A percentile compares a stretch with the other conserved stretches of the same genome.
These are phyloP conservation scores for Yamadazyma akitaensis DNA, from an alignment of 805 yeast genomes.

Conservation along the genomic window DNA sequence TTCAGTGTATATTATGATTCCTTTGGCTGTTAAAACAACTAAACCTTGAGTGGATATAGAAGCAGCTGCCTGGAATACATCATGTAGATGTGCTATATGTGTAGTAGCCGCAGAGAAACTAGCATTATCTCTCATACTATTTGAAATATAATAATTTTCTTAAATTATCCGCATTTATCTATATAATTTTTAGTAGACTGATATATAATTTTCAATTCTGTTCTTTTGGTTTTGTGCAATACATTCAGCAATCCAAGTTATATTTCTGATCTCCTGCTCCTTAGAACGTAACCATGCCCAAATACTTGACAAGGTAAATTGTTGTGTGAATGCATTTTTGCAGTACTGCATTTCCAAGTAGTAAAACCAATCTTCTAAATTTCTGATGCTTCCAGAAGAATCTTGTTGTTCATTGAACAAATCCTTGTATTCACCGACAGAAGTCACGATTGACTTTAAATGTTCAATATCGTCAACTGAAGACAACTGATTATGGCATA, in stretches of 20 bases:
- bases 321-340: constrained; percentile 93
- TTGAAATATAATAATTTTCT: background rate
- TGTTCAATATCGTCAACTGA: constrained; percentile 83
- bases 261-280: constrained; percentile 95
- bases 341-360: constrained; percentile 89
- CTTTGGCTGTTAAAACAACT: constrained; percentile 29
- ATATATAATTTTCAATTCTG: constrained; percentile 84
- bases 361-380: constrained; percentile 92
- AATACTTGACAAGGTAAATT: constrained; percentile 81
- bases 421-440: constrained; percentile 62
- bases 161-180: constrained; percentile 3
- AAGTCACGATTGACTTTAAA: constrained; percentile 61
- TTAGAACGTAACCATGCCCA: constrained; percentile 97
- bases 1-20: constrained; percentile 33
- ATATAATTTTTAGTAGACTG: constrained; percentile 56
- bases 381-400: constrained; percentile 40
- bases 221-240: constrained; percentile 98
- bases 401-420: constrained; percentile 44
- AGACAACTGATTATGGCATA: constrained; percentile 62
- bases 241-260: constrained; percentile 99
- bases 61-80: constrained; percentile 30
- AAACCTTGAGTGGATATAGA: constrained; percentile 33
- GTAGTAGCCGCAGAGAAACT: constrained; percentile 34
- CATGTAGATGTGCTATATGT: constrained; percentile 38
- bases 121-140: constrained; percentile 2